Base-by-base conservation (phyloP, 1,284 basidiomycete species). In the Trametes sp. region DNA sequence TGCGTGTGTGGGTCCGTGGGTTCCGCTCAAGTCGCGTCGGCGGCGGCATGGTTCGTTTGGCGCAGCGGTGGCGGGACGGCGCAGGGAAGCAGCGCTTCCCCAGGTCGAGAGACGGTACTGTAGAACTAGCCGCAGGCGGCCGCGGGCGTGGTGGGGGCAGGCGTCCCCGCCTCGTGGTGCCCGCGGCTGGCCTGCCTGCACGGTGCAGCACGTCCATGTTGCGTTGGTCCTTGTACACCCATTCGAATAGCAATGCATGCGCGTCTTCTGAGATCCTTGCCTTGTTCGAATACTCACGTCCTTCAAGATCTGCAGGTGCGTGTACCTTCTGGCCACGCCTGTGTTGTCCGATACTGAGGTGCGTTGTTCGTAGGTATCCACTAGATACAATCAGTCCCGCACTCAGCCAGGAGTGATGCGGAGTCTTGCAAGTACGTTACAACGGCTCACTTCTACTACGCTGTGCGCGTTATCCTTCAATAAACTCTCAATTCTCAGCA, bases 41-140 rank as follows among this genome's bases (percentile, higher is more conserved):
- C 54, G 63, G 60, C 49, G 54, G 35, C 41, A 57, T 50, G 58
- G 57, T 48, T 61, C 6, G 16, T 63, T 61, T 61, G 38, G 66
- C 62, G 70, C 64, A 67, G 62, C 50, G 64, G 56, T 70, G 67
- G 58, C 62, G 68, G 70, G 68, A 69, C 72, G 69, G 71, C 70
- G 75, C 68, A 72, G 73, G 74, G 74, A 75, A 76, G 78, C 80
- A 73, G 78, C 72, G 71, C 77, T 79, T 75, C 73, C 72, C 72
- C 72, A 36, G 72, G 72, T 69, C 71, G 70, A 57, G 70, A 57
- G 63, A 73, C 59, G 61, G 54, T 53, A 56, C 61, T 63, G 59
- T 60, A 64, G 56, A 48, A 55, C 7, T 61, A 63, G 56, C 49
- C 41, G 59, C 57, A 62, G 54, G 54, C 31, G 31, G 50, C 45